Base-by-base conservation (phyloP, 1,139 yeast genomes). In the Meyerozyma guilliermondii region DNA sequence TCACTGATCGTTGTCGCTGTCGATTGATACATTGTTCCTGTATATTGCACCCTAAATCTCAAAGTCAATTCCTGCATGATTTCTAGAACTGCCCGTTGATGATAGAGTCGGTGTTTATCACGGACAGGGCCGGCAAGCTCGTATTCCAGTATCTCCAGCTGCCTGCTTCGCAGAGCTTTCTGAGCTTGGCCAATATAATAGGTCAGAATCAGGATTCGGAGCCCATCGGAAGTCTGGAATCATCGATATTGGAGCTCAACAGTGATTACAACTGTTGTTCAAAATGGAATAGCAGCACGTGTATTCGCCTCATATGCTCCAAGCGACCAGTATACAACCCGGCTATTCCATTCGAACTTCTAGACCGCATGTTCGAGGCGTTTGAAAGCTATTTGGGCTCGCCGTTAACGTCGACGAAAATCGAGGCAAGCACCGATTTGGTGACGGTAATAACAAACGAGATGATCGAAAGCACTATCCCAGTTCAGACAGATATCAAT, bases 391-490 rank as follows among this genome's bases (percentile, higher is more conserved):
- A 81, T 58, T 75, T 87, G 47, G 80, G 83, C 2, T 55, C 70
- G 1, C 84, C 84, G 2, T 56, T 86, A 30, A 70, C 80, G 3
- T 61, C 79, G 2, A 62, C 76, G 35, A 82, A 81, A 51, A 66
- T 88, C 11, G 83, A 78, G 50, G 72, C 81, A 35, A 82, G 85
- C 55, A 73, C 73, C 49, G 92, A 86, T 55, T 75, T 85, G 4
- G 64, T 87, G 47, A 74, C 83, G 38, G 64, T 86, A 50, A 47
- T 72, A 22, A 52, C 71, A 50, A 77, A 80, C 50, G 87, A 87
- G 54, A 79, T 87, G 80, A 58, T 89, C 20, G 95, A 87, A 52
- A 83, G 80, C 39, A 92, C 94, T 1, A 69, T 74, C 20, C 95
- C 96, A 0, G 76, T 77, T 49, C 69, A 77, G 40, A 82, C 91